Conservation (phyloP, 805 yeast genomes). For the Phaffomyces opuntiae region DNA sequence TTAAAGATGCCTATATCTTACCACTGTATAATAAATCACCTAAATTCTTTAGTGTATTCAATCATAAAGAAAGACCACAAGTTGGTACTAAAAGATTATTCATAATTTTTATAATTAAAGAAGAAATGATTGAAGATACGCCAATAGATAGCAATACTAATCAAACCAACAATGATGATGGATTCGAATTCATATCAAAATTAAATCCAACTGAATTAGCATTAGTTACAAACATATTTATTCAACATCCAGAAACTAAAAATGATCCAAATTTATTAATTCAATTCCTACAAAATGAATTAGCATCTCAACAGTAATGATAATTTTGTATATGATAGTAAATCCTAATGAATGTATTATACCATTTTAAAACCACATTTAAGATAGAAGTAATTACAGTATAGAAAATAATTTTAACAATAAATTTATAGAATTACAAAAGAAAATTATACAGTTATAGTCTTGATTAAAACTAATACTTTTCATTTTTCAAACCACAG, state of each 20-base stretch:
- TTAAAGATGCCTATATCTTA: slow-evolving; percentile 40
- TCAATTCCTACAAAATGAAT: slow-evolving; percentile 14
- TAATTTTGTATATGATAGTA: neutral
- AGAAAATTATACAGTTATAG: slow-evolving; percentile 9
- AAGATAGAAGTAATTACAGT: too few relatives aligned
- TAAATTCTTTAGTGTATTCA: slow-evolving; percentile 11
- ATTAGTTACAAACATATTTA: slow-evolving; percentile 18
- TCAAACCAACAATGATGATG: neutral
- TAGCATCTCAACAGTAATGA: neutral
- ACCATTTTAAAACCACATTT: neutral
- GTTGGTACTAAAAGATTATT: slow-evolving; percentile 8
- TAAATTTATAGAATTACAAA: slow-evolving; percentile 9
- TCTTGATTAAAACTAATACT: slow-evolving; percentile 8
- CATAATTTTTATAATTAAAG: slow-evolving; percentile 17
- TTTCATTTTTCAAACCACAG: slow-evolving; percentile 6
- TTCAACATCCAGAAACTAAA: slow-evolving; percentile 16
- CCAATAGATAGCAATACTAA: neutral
- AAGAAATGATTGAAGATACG: slow-evolving; percentile 10
- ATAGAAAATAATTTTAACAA: neutral
- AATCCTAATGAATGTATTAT: neutral
- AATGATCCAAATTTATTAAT: slow-evolving; percentile 16
- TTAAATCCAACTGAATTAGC: slow-evolving; percentile 13
- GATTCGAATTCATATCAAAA: slow-evolving; percentile 15
- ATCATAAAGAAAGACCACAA: neutral
- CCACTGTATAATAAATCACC: slow-evolving; percentile 23